These are phyloP conservation scores for Meredithiella fracta DNA, from an alignment of 2,329 filamentous ascomycete genomes.

Conservation along the genomic window DNA sequence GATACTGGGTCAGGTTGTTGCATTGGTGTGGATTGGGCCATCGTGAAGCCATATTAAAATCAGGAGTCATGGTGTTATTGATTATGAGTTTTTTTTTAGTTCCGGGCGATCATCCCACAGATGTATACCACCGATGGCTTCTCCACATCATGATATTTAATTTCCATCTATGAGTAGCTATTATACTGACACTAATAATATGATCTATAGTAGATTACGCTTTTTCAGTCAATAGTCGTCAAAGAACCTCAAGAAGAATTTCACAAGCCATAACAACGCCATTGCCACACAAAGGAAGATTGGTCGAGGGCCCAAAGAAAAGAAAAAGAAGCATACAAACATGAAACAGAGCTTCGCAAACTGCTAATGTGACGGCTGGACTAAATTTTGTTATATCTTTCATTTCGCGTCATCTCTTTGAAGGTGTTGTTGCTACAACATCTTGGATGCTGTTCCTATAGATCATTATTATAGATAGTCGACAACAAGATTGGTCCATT, in stretches of 20 bases:
- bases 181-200: background rate
- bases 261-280: background rate
- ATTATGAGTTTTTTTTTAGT: background rate
- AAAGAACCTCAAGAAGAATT: background rate
- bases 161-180: background rate
- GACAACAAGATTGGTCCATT: constrained; percentile 3
- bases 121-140: background rate
- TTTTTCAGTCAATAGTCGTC: background rate
- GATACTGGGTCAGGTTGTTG: too few relatives aligned
- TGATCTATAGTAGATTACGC: background rate
- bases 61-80: background rate
- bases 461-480: background rate
- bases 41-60: background rate
- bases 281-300: background rate
- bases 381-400: background rate
- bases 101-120: background rate
- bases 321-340: background rate
- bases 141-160: background rate
- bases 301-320: background rate
- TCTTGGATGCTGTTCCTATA: background rate
- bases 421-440: background rate
- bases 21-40: too few relatives aligned
- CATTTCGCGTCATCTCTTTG: background rate
- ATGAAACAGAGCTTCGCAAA: background rate
- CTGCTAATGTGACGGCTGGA: background rate